Conservation (phyloP, 768 basidiomycete genomes). For the Cystobasidium onofrii region DNA sequence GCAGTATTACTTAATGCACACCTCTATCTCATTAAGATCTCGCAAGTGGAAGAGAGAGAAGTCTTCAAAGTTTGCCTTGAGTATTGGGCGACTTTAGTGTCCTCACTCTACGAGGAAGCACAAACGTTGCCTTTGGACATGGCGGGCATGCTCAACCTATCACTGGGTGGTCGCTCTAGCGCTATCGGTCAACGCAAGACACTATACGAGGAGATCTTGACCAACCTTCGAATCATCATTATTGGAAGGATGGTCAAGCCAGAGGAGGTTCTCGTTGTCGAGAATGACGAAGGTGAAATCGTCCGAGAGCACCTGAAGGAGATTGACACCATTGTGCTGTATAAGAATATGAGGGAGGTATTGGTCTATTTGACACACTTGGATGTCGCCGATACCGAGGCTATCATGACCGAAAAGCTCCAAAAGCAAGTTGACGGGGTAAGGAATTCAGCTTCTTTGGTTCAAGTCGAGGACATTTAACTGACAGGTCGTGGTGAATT, state of each 20-base stretch:
- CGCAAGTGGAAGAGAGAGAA: slow-evolving; percentile 95
- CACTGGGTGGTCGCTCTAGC: slow-evolving; percentile 56
- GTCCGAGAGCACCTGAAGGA: slow-evolving; percentile 91
- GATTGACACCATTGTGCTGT: slow-evolving; percentile 92
- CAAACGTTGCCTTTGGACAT: slow-evolving; percentile 70
- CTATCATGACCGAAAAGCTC: slow-evolving; percentile 91
- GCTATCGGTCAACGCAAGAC: slow-evolving; percentile 63
- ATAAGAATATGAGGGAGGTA: slow-evolving; percentile 93
- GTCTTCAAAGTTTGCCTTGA: slow-evolving; percentile 99
- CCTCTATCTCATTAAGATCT: slow-evolving; percentile 95
- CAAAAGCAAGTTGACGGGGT: slow-evolving; percentile 65
- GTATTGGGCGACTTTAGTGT: slow-evolving; percentile 92
- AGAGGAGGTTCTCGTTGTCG: slow-evolving; percentile 92
- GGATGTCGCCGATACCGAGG: slow-evolving; percentile 92
- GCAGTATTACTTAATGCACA: slow-evolving; percentile 94
- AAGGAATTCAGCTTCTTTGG: not conserved
- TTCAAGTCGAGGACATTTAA: too few species aligned
- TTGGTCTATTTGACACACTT: slow-evolving; percentile 96
- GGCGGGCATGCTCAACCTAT: slow-evolving; percentile 72
- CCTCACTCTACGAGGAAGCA: slow-evolving; percentile 94
- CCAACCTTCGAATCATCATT: slow-evolving; percentile 85
- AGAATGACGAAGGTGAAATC: slow-evolving; percentile 99
- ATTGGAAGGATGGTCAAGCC: slow-evolving; percentile 99
- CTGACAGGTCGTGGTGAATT: too few species aligned
- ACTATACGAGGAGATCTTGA: slow-evolving; percentile 88